Conservation (phyloP, 1,284 basidiomycete species). For the Melampsora americana region DNA sequence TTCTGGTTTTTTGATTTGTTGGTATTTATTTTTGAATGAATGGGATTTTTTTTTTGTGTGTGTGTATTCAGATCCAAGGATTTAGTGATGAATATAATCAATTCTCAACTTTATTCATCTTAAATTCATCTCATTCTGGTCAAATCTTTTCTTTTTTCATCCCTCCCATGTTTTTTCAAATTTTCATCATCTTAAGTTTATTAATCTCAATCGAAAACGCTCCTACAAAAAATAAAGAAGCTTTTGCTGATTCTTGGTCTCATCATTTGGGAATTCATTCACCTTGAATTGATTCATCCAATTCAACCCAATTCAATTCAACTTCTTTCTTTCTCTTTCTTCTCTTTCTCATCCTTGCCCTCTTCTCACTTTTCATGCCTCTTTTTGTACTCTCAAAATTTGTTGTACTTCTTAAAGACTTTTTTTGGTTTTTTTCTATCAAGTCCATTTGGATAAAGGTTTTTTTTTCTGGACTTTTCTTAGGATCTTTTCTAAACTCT, state of each 20-base stretch:
- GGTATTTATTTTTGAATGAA: background rate
- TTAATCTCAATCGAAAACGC: slow-evolving; percentile 29
- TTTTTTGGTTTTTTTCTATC: too few species aligned
- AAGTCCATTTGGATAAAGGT: too few species aligned
- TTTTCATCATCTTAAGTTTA: slow-evolving; percentile 17
- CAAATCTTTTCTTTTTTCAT: slow-evolving; percentile 25
- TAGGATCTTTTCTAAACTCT: too few species aligned
- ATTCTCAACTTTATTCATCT: slow-evolving; percentile 16
- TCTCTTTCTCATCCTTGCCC: too few species aligned
- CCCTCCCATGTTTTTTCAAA: slow-evolving; percentile 32
- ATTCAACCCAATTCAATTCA: too few species aligned
- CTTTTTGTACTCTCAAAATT: too few species aligned
- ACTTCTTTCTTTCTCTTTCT: too few species aligned
- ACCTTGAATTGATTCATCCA: too few species aligned
- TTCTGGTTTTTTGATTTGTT: too few species aligned
- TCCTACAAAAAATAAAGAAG: slow-evolving; percentile 16
- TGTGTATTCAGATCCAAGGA: slow-evolving; percentile 35
- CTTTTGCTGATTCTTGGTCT: slow-evolving; percentile 36
- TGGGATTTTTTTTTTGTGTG: background rate
- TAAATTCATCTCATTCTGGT: slow-evolving; percentile 17
- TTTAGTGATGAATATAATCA: slow-evolving; percentile 30
- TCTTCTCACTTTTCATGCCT: too few species aligned
- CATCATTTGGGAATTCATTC: slow-evolving; percentile 24
- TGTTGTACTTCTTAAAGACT: too few species aligned
- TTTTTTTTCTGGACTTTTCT: too few species aligned